A percentile compares a stretch with the other conserved stretches of the same genome.
Evolutionary conservation across 306 rosid species (phyloP).

Genomic region (Cercis canadensis): DNA sequence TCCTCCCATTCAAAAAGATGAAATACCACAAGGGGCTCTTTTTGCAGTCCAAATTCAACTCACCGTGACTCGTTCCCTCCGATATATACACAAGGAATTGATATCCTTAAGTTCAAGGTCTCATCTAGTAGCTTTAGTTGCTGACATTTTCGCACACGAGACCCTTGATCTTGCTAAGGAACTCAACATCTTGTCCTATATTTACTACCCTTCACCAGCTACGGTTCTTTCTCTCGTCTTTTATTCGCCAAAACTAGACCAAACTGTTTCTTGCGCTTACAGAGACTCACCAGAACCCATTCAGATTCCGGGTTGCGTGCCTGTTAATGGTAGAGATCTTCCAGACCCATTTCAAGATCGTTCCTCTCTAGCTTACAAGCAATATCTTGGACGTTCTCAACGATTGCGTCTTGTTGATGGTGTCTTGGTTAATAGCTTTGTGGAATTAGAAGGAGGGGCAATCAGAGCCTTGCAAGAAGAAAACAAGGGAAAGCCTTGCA

Average conservation of each 20-base stretch:
- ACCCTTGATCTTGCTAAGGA: slow-evolving; percentile 35
- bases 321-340: slow-evolving; percentile 40
- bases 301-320: slow-evolving; percentile 43
- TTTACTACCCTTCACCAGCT: slow-evolving; percentile 49
- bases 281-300: slow-evolving; percentile 40
- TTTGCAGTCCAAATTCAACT: slow-evolving; percentile 23
- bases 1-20: slow-evolving; percentile 26
- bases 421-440: slow-evolving; percentile 40
- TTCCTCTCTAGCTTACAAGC: slow-evolving; percentile 14
- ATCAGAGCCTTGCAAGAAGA: slow-evolving; percentile 22
- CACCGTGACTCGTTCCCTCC: slow-evolving; percentile 30
- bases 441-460: slow-evolving; percentile 35
- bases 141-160: slow-evolving; percentile 39
- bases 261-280: slow-evolving; percentile 36
- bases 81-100: slow-evolving; percentile 27
- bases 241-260: slow-evolving; percentile 39
- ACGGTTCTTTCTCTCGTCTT: slow-evolving; percentile 46
- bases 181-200: slow-evolving; percentile 20
- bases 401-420: slow-evolving; percentile 41
- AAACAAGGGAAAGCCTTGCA: neutral
- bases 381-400: slow-evolving; percentile 26
- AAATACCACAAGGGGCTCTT: slow-evolving; percentile 15
- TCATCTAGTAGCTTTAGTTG: slow-evolving; percentile 32
- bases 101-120: neutral
- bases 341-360: slow-evolving; percentile 40